Percentiles rank a stretch among this genome's conserved stretches.
Conservation (phyloP, 805 yeast species). For the Ogataea nitratoaversa region DNA sequence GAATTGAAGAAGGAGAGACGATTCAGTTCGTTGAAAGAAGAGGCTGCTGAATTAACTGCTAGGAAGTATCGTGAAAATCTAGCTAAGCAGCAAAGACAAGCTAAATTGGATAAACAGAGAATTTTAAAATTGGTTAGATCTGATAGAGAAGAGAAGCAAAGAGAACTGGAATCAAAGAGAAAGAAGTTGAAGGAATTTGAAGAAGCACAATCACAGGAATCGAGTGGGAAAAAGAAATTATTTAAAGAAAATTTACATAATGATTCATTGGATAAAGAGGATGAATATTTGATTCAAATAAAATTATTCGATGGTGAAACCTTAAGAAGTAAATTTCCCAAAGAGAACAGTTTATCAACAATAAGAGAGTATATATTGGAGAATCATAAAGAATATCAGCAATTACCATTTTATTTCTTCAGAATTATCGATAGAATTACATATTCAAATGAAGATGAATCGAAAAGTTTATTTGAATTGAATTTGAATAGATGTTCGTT, state of each 20-base stretch:
- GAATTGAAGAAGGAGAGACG: constrained; percentile 1
- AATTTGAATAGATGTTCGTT: constrained; percentile 67
- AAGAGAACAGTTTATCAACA: constrained; percentile 42
- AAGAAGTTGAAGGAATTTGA: constrained; percentile 3
- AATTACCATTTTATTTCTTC: constrained; percentile 45
- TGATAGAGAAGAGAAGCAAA: constrained; percentile 35
- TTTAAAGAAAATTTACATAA: constrained; percentile 23
- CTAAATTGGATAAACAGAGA: constrained; percentile 50
- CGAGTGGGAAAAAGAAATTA: neutral
- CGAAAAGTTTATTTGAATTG: constrained; percentile 45
- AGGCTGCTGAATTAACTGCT: constrained; percentile 37
- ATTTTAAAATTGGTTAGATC: constrained; percentile 48
- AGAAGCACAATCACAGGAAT: neutral
- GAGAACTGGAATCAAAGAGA: constrained; percentile 4
- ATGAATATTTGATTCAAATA: constrained; percentile 42
- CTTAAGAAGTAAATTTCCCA: constrained; percentile 45
- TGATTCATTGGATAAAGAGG: constrained; percentile 27
- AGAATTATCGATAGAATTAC: constrained; percentile 57
- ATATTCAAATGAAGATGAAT: constrained; percentile 61
- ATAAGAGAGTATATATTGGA: constrained; percentile 61
- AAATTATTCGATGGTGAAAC: constrained; percentile 66
- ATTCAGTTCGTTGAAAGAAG: constrained; percentile 33
- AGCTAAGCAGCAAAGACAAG: constrained; percentile 32
- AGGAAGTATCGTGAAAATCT: constrained; percentile 36
- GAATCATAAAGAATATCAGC: constrained; percentile 44